Evolutionary conservation across 345 rosid species (phyloP).

Genomic region (Heritiera littoralis): DNA sequence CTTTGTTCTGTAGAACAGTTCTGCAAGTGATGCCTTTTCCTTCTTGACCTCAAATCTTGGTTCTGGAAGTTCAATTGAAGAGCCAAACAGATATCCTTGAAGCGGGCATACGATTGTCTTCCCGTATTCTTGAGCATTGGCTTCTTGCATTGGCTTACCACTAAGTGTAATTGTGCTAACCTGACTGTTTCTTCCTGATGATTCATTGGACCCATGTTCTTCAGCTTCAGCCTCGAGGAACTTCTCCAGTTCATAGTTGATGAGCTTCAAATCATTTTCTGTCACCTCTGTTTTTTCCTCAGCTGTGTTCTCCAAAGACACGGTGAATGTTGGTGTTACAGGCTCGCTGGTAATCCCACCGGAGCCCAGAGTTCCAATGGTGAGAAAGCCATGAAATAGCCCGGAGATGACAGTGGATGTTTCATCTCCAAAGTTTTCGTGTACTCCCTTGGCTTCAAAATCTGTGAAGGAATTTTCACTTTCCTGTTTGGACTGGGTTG

Average conservation of each 20-base stretch:
- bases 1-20: conserved; percentile 66
- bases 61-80: conserved; percentile 60
- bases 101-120: conserved; percentile 58
- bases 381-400: conserved; percentile 74
- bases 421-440: conserved; percentile 37
- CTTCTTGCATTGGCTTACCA: conserved; percentile 50
- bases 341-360: conserved; percentile 51
- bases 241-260: conserved; percentile 64
- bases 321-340: conserved; percentile 71
- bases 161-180: conserved; percentile 62
- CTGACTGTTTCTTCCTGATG: conserved; percentile 66
- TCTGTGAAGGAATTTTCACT: conserved; percentile 42
- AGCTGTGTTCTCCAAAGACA: conserved; percentile 43
- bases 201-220: conserved; percentile 51
- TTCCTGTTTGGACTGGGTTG: conserved; percentile 38
- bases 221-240: conserved; percentile 83
- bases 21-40: conserved; percentile 69
- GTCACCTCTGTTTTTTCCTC: conserved; percentile 54
- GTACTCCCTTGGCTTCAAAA: conserved; percentile 28
- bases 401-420: conserved; percentile 44
- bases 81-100: conserved; percentile 76
- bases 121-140: conserved; percentile 53
- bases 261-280: conserved; percentile 59
- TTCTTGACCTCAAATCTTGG: conserved; percentile 45
- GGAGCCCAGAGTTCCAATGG: conserved; percentile 89